A percentile compares a stretch with the other conserved stretches of the same genome.
Conservation (phyloP, 352 stramenopile species). For the Pythium guiyangense region DNA sequence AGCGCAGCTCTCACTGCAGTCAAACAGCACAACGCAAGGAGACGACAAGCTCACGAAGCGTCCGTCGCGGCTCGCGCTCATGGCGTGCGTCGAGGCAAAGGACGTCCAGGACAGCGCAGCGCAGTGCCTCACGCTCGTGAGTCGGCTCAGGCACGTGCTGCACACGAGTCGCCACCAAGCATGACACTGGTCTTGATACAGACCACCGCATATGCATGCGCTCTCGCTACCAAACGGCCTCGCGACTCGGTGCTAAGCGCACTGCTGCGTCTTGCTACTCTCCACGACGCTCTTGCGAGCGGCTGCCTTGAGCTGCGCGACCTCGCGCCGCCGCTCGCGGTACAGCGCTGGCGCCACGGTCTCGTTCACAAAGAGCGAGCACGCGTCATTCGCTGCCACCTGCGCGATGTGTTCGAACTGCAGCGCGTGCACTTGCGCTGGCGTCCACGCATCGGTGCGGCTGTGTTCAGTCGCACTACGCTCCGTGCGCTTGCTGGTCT, state of each 20-base stretch:
- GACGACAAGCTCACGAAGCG: conserved; percentile 1
- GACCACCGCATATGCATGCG: background rate
- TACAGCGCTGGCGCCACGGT: conserved; percentile 31
- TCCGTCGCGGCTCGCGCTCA: conserved; percentile 1
- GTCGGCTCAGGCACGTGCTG: background rate
- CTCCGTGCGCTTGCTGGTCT: background rate
- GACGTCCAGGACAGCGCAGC: conserved; percentile 9
- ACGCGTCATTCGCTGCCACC: conserved; percentile 49
- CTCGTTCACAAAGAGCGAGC: conserved; percentile 54
- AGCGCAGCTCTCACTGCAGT: no score
- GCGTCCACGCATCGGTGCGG: conserved; percentile 37
- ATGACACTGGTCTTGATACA: conserved; percentile 15
- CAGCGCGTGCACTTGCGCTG: conserved; percentile 35
- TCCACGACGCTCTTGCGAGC: conserved; percentile 14
- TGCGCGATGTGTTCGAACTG: conserved; percentile 45
- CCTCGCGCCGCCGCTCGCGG: conserved; percentile 35
- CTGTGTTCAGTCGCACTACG: background rate
- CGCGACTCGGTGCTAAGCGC: no score
- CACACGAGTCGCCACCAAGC: background rate
- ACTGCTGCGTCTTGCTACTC: background rate
- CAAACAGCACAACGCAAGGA: no score
- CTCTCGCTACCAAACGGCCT: no score
- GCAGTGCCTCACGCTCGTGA: conserved; percentile 2
- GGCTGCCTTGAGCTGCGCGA: conserved; percentile 37
- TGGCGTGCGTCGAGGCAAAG: conserved; percentile 1